These are phyloP conservation scores for Massariosphaeria phaeospora DNA, from an alignment of 495 filamentous ascomycete genomes.

Conservation along the genomic window DNA sequence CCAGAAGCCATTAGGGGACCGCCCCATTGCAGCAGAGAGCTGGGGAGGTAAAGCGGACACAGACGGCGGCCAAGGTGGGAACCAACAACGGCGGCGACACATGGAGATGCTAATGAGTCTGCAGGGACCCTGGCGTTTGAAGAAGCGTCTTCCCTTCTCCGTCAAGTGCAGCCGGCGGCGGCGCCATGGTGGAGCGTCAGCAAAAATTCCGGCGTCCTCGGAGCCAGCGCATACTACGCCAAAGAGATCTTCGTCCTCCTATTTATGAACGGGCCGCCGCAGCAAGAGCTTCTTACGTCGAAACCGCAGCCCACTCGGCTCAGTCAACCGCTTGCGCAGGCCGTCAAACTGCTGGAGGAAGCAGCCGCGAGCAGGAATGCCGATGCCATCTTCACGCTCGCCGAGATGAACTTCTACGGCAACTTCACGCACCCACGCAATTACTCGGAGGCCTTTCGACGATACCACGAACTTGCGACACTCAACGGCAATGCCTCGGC, in stretches of 20 bases:
- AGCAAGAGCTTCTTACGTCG: constrained; percentile 34
- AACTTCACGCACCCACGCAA: constrained; percentile 86
- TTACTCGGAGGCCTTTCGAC: constrained; percentile 72
- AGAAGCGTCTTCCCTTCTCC: constrained; percentile 38
- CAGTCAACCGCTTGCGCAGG: constrained; percentile 40
- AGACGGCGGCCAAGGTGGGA: constrained; percentile 19
- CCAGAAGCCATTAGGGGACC: constrained; percentile 21
- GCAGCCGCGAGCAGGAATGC: constrained; percentile 71
- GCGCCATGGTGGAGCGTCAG: constrained; percentile 35
- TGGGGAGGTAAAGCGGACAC: constrained; percentile 15
- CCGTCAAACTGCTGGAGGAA: constrained; percentile 67
- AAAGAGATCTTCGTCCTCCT: constrained; percentile 44
- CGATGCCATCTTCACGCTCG: constrained; percentile 85
- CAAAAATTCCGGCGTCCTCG: constrained; percentile 40
- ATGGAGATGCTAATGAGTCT: background rate
- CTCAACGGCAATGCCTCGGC: constrained; percentile 83
- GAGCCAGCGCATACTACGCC: constrained; percentile 42
- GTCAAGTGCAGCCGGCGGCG: constrained; percentile 35
- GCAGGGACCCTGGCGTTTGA: constrained; percentile 25
- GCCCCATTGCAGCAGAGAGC: background rate
- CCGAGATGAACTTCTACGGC: constrained; percentile 94
- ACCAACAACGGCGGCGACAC: background rate
- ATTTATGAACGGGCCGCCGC: constrained; percentile 44
- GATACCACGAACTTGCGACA: constrained; percentile 73
- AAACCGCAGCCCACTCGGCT: constrained; percentile 37